Base-by-base conservation (phyloP, 2,329 filamentous ascomycete species). In the Bertia moriformis region DNA sequence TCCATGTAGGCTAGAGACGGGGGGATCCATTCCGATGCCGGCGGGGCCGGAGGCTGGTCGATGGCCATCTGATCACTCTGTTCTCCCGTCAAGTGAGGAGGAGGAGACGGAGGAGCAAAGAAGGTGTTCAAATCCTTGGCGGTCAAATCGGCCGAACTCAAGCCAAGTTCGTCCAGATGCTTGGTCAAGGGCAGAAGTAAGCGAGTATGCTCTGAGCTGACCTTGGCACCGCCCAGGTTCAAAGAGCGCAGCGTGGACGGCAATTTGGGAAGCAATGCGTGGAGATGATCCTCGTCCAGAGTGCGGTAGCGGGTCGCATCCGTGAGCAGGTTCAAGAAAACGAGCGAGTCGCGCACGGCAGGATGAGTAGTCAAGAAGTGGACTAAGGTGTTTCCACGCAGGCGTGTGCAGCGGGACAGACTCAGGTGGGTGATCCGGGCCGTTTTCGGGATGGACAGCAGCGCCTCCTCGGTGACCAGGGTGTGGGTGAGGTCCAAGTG, bases 401-500 rank as follows among this genome's bases (percentile, higher is more conserved):
- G 65, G 39, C 74, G 67, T 39, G 73, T 76, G 63, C 84, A 89
- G 57, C 83, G 84, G 45, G 80, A 75, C 37, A 91, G 61, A 50
- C 86, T 88, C 40, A 91, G 62, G 52, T 91, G 84, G 1, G 80
- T 87, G 45, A 89, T 69, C 44, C 64, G 66, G 10, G 84, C 83
- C 3, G 78, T 78, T n/a, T 65, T 52, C 1, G 83, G 82, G 44
- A 89, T 83, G 15, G 73, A 74, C 47, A 71, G 62, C 14, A 91
- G 65, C 3, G 83, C 83, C 18, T 66, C 62, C 53, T 86, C 73
- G 22, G 78, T 87, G 48, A 91, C 74, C 46, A 79, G 73, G 1
- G 83, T 88, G 47, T 83, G 81, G 7, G 80, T 74, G n/a, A 88
- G 67, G 51, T 91, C 84, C 27, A 91, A 70, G 52, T 88, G 83